Conservation (phyloP, 1,284 basidiomycete genomes). For the Microbotryum silenes-acaulis region DNA sequence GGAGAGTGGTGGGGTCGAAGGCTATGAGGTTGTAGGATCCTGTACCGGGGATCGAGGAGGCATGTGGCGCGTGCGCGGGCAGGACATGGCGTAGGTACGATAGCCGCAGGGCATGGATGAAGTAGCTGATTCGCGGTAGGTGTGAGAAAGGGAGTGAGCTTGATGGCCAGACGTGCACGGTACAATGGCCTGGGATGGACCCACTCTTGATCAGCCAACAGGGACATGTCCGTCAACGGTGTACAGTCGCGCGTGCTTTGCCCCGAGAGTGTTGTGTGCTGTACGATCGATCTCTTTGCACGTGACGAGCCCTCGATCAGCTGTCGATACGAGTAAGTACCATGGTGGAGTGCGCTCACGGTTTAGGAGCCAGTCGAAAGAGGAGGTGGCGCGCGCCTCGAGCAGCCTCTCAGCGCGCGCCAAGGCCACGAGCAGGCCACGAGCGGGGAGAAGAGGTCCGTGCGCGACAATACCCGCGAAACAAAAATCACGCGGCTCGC, state of each 20-base stretch:
- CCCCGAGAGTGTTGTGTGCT: background rate
- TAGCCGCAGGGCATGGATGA: constrained; percentile 74
- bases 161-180: too few species aligned
- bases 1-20: constrained; percentile 58
- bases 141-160: background rate
- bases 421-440: too few species aligned
- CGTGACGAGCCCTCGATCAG: background rate
- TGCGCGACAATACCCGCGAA: too few species aligned
- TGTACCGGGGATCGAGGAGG: background rate
- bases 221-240: constrained; percentile 7
- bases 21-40: constrained; percentile 51
- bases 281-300: too few species aligned
- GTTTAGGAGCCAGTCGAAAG: too few species aligned
- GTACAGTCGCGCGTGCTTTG: background rate
- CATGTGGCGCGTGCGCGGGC: constrained; percentile 63
- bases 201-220: constrained; percentile 26
- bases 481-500: too few species aligned
- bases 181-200: background rate
- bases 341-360: background rate
- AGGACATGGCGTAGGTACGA: constrained; percentile 76
- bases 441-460: too few species aligned
- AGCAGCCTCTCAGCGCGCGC: too few species aligned
- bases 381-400: too few species aligned
- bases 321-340: background rate
- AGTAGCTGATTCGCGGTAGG: constrained; percentile 51